Base-by-base conservation (phyloP, 1,284 basidiomycete species). In the Mycosarcoma mackinlayi region DNA sequence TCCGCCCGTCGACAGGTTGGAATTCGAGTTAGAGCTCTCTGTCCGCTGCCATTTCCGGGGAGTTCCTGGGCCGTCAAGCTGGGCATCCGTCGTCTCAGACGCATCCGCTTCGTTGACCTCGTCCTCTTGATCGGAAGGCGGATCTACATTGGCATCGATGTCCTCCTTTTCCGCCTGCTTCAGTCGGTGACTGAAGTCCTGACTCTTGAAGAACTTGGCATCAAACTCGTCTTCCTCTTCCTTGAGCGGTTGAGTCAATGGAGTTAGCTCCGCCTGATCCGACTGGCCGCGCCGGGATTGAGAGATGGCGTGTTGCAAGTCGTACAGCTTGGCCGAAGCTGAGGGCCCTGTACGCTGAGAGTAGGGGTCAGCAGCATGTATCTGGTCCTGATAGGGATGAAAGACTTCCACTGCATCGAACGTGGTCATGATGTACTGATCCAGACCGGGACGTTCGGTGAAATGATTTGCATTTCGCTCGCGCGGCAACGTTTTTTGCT, bases 361-460 rank as follows among this genome's bases (percentile, higher is more conserved):
- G 30, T 55, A 58, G 10, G 66, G 74, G 41, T 68, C 68, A 6
- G 65, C 60, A 13, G 67, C 58, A 16, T 56, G 41, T 6, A 59
- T 56, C 33, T 72, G 68, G 41, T 76, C 41, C 47, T 75, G 38
- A 58, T 78, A 47, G 39, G 70, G 45, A 48, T 74, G 64, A 38
- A 79, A 64, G 62, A 79, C 39, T 64, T 80, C 56, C 7, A 92
- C 86, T 50, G 92, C 94, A 79, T 94, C 90, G 74, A 94, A 95
- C 0, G 91, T 89, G 1, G 91, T 91, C 89, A 93, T 91, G 39
- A 92, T 88, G 86, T 88, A 91, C 83, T 84, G 84, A 82, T 88
- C 87, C 84, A 86, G 86, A 40, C 79, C 81, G 65, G 61, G 51
- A 2, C 66, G 62, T 1, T 71, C 58, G 34, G 72, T 70, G 23